phyloP scores from a whole-genome alignment of 805 yeast genomes.

The Candida chilensis region DNA sequence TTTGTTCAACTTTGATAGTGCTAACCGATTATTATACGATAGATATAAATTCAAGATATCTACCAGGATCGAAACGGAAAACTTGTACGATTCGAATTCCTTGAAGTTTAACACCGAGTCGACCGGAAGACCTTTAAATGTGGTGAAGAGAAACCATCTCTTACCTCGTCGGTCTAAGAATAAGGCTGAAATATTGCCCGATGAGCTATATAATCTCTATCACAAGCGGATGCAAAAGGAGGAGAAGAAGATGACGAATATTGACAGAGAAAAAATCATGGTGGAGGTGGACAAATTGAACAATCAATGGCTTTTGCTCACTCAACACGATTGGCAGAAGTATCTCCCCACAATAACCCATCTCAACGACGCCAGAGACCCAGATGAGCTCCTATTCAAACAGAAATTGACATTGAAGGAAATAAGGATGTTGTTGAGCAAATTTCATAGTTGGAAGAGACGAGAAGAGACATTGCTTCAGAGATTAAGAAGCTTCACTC shows the following conservation, averaged over 20 bases:
- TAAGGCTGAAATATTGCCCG: slow-evolving; percentile 32
- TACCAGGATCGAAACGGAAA: slow-evolving; percentile 2
- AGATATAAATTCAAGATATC: slow-evolving; percentile 8
- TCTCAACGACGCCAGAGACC: slow-evolving; percentile 37
- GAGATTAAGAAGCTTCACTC: slow-evolving; percentile 11
- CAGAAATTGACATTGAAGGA: slow-evolving; percentile 42
- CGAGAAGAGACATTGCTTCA: slow-evolving; percentile 16
- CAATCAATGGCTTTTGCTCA: slow-evolving; percentile 28
- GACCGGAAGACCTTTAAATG: slow-evolving; percentile 5
- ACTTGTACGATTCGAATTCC: slow-evolving; percentile 4
- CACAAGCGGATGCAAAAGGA: slow-evolving; percentile 57
- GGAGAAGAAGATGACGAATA: slow-evolving; percentile 48
- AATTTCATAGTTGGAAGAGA: slow-evolving; percentile 27
- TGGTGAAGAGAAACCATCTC: slow-evolving; percentile 2
- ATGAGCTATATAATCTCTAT: slow-evolving; percentile 28
- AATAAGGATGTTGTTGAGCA: slow-evolving; percentile 22
- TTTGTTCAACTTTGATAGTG: slow-evolving; percentile 23
- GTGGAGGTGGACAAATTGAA: slow-evolving; percentile 49
- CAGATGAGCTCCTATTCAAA: slow-evolving; percentile 41
- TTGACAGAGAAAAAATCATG: slow-evolving; percentile 43
- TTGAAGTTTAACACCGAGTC: slow-evolving; percentile 1
- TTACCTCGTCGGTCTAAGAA: slow-evolving; percentile 12
- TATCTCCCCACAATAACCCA: slow-evolving; percentile 37
- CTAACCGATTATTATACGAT: slow-evolving; percentile 14
- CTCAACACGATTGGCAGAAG: slow-evolving; percentile 34